Conservation (phyloP, 495 filamentous ascomycete genomes). For the Podospora australis region DNA sequence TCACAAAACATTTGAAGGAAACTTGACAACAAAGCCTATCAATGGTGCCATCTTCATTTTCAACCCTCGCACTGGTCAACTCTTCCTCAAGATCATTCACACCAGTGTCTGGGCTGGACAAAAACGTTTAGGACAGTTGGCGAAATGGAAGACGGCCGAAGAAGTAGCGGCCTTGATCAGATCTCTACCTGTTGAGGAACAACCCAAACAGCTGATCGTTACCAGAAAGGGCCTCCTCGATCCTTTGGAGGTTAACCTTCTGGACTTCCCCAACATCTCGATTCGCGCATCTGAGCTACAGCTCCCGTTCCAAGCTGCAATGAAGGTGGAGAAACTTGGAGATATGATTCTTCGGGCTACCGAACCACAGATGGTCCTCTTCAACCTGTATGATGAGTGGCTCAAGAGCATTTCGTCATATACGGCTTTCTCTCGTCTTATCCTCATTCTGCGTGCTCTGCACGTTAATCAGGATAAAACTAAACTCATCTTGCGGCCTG, state of each 20-base stretch:
- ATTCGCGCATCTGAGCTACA: conserved; percentile 98
- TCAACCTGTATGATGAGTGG: conserved; percentile 99
- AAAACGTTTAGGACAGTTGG: conserved; percentile 96
- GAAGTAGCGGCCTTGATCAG: conserved; percentile 98
- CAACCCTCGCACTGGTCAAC: conserved; percentile 93
- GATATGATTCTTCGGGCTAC: conserved; percentile 99
- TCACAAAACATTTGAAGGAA: conserved; percentile 99
- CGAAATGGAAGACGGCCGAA: conserved; percentile 99
- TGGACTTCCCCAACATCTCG: conserved; percentile 99
- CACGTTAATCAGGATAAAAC: conserved; percentile 99
- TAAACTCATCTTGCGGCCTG: conserved; percentile 91
- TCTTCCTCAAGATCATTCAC: conserved; percentile 99
- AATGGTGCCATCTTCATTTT: conserved; percentile 99
- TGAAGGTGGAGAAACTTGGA: conserved; percentile 99
- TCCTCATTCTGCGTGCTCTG: conserved; percentile 89
- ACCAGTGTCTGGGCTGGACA: conserved; percentile 99
- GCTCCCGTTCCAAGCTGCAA: conserved; percentile 97
- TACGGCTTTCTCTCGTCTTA: conserved; percentile 93
- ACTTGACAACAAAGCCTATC: conserved; percentile 98
- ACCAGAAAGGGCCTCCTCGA: conserved; percentile 96
- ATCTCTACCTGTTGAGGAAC: conserved; percentile 95
- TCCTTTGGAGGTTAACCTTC: conserved; percentile 92
- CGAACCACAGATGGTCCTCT: conserved; percentile 98
- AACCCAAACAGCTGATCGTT: conserved; percentile 98
- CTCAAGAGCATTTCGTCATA: conserved; percentile 97